Percentiles rank a stretch among this genome's conserved stretches.
phyloP scores from a whole-genome alignment of 805 yeast species.

The Blastobotrys chiropterorum region DNA sequence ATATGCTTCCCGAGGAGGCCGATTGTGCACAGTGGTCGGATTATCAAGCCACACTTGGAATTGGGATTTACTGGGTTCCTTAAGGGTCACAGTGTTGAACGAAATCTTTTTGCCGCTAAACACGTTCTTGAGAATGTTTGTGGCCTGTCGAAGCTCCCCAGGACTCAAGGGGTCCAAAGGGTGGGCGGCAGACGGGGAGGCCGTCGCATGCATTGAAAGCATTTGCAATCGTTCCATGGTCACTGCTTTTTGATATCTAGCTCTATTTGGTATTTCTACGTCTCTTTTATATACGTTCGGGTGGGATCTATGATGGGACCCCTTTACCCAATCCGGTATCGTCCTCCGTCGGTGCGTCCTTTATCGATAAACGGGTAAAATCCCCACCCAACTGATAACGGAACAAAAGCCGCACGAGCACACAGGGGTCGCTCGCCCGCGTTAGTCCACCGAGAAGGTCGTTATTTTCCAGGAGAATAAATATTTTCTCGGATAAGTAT shows the following conservation, averaged over 20 bases:
- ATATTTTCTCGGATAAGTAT: no score
- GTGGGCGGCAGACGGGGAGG: constrained; percentile 33
- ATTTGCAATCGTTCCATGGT: background rate
- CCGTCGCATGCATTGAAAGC: constrained; percentile 1
- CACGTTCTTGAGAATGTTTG: constrained; percentile 46
- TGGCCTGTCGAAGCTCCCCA: constrained; percentile 53
- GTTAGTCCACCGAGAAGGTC: background rate
- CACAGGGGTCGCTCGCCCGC: no score
- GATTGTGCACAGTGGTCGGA: constrained; percentile 6
- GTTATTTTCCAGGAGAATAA: no score
- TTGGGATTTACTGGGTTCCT: constrained; percentile 62
- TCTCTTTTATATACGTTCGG: background rate
- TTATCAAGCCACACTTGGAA: constrained; percentile 58
- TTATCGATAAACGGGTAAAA: background rate
- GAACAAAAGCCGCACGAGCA: no score
- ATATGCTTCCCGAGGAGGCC: constrained; percentile 65
- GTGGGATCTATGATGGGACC: no score
- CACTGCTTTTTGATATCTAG: no score
- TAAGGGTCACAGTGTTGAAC: constrained; percentile 64
- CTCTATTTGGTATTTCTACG: no score
- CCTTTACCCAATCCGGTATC: background rate
- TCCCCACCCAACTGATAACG: no score
- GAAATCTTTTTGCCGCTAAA: constrained; percentile 38
- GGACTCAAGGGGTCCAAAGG: constrained; percentile 68
- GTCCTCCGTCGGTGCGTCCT: background rate